Evolutionary conservation across 164 flowering plant genomes (phyloP).

Genomic region (Tetrastigma voinierianum): DNA sequence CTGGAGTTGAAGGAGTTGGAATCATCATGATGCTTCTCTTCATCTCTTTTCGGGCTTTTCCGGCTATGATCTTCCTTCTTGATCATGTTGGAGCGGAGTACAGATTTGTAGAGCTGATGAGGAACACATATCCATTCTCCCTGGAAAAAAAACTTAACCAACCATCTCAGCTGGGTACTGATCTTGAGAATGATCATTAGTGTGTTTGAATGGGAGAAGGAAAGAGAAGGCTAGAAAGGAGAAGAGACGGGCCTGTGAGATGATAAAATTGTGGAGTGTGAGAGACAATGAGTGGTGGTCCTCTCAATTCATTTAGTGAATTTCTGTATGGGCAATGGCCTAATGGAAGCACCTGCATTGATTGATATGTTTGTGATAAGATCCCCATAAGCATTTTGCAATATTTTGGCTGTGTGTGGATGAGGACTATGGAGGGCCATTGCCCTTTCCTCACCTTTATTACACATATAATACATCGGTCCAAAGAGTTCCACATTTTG

Average conservation of each 20-base stretch:
- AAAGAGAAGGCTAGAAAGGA: neutral
- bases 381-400: neutral
- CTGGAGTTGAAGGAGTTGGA: constrained; percentile 26
- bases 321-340: neutral
- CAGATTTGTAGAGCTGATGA: constrained; percentile 1
- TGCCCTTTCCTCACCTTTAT: no score
- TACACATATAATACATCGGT: no score
- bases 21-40: neutral
- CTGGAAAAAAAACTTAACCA: no score
- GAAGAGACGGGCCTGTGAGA: neutral
- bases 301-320: neutral
- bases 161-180: no score
- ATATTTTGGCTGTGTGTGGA: neutral
- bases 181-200: no score
- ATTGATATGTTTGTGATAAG: neutral
- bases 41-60: neutral
- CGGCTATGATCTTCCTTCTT: neutral
- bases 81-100: constrained; percentile 1
- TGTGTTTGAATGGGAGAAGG: neutral
- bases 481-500: no score
- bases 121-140: constrained; percentile 11
- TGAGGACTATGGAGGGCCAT: no score
- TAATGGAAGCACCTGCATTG: neutral
- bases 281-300: neutral
- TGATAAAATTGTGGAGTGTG: no score